Base-by-base conservation (phyloP, 805 yeast species). In the Teunomyces cretensis region DNA sequence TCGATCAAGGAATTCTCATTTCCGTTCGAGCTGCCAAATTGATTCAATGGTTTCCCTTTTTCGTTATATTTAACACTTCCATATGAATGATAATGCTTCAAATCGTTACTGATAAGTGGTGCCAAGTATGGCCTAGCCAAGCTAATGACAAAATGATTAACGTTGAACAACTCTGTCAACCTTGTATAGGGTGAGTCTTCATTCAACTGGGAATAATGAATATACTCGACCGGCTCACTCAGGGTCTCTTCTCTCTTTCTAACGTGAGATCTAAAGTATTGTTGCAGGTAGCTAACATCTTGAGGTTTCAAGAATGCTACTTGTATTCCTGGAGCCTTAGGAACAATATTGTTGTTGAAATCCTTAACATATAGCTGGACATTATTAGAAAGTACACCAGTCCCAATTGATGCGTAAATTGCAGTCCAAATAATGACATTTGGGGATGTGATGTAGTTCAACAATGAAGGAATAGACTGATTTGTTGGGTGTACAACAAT, bases 71-170 rank as follows among this genome's bases (percentile, higher is more conserved):
- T 53, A 2, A 65, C 50, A 41, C 60, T 58, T 12, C 74, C 71
- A 47, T 67, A 65, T 2, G 63, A 27, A 44, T 75, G 78, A 49
- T 78, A 79, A 59, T 89, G 94, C 57, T 84, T 85, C 57, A 88
- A 74, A 58, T 89, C 97, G 52, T 87, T 85, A 30, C 87, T 82
- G 35, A 94, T 78, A 45, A 92, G 70, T 0, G 98, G 97, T 0
- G 97, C 96, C 54, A 92, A 70, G 57, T 92, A 94, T 0, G 98
- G 97, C 50, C 97, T 76, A 7, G 98, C 96, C 52, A 92, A 73
- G 15, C 97, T 88, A 1, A 91, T 91, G 26, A 94, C 75, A 58
- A 89, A 92, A 64, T 91, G 95, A 64, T 94, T 94, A 17, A 94
- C 98, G 56, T 94, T 94, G 71, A 92, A 94, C 47, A 92, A 74